Base-by-base conservation (phyloP, 2,329 filamentous ascomycete species). In the Ramularia collo-cygni region DNA sequence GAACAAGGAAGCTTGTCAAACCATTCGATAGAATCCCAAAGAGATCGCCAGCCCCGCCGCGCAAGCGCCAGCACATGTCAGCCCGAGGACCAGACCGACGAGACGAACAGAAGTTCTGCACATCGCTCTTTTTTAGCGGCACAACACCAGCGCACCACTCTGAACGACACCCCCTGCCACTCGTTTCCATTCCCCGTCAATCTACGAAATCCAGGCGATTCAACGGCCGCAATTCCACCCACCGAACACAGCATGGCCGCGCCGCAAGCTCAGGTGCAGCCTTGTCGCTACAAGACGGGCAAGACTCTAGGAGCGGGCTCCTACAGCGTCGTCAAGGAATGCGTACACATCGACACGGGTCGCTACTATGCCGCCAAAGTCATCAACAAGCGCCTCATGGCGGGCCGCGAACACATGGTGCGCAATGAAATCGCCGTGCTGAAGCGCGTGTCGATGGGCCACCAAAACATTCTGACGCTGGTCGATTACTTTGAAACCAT, bases 401-500 rank as follows among this genome's bases (percentile, higher is more conserved):
- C 88, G 5, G 92, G 92, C 24, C 77, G 92, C 53, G 92, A 98
- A 68, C 92, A 96, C 65, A 98, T 98, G 92, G 92, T 95, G 58
- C 84, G 92, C 48, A 98, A 98, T 63, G 92, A 98, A 68, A 98
- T 98, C 56, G 90, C 92, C 5, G 88, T 98, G 17, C 75, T 98
- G 52, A 96, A 96, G 66, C 83, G 83, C 59, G 90, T 98, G n/a
- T 96, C 90, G 1, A 95, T 98, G 85, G 92, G 92, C 40, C 90
- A 98, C 68, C 86, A 92, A 64, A 98, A 98, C 62, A 96, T 98
- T 62, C 71, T 98, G 46, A 98, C 92, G 1, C 75, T 98, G 43
- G 92, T 96, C 56, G 92, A 98, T 70, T 98, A 96, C 67, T 98
- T 98, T 61, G 92, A 98, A 70, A 98, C 92, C 5, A 94, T 95